These are phyloP conservation scores for Thymus mandschuricus DNA, from an alignment of 257 asterid genomes.

Conservation along the genomic window DNA sequence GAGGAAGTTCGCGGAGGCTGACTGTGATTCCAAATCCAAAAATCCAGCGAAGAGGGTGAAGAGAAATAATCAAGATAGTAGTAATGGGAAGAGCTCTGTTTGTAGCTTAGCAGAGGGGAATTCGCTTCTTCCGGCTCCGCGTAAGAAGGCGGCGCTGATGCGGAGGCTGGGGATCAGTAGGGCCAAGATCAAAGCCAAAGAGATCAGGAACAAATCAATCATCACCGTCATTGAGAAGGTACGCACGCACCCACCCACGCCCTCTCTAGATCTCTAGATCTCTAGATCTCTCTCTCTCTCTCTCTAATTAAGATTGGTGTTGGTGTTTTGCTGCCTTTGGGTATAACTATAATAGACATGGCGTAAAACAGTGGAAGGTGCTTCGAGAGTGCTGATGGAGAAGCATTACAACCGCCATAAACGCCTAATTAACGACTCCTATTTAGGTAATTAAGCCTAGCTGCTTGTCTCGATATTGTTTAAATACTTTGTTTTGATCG, in stretches of 20 bases:
- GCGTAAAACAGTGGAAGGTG: slow-evolving; percentile 77
- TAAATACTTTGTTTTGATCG: too few relatives aligned
- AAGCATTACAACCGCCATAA: slow-evolving; percentile 79
- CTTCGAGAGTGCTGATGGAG: slow-evolving; percentile 82
- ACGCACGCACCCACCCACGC: background rate
- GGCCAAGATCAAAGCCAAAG: slow-evolving; percentile 55
- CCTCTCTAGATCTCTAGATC: background rate
- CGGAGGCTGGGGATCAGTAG: slow-evolving; percentile 58
- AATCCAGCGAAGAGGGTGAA: slow-evolving; percentile 45
- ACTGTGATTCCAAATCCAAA: slow-evolving; percentile 41
- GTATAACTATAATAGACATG: slow-evolving; percentile 55
- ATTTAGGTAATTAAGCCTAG: slow-evolving; percentile 26
- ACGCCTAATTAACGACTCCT: slow-evolving; percentile 61
- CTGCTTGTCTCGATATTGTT: too few relatives aligned
- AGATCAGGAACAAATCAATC: slow-evolving; percentile 61
- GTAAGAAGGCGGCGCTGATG: slow-evolving; percentile 42
- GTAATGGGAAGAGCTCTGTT: background rate
- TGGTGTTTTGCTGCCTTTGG: too few relatives aligned
- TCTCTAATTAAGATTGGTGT: background rate
- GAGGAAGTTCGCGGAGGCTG: slow-evolving; percentile 77
- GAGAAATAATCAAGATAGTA: slow-evolving; percentile 23
- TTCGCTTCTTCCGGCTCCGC: slow-evolving; percentile 57
- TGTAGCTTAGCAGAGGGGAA: slow-evolving; percentile 49
- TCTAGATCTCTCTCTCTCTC: background rate
- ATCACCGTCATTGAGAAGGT: slow-evolving; percentile 70